Conservation (phyloP, 371 early-diverging fungal genomes). For the Conidiobolus incongruus region DNA sequence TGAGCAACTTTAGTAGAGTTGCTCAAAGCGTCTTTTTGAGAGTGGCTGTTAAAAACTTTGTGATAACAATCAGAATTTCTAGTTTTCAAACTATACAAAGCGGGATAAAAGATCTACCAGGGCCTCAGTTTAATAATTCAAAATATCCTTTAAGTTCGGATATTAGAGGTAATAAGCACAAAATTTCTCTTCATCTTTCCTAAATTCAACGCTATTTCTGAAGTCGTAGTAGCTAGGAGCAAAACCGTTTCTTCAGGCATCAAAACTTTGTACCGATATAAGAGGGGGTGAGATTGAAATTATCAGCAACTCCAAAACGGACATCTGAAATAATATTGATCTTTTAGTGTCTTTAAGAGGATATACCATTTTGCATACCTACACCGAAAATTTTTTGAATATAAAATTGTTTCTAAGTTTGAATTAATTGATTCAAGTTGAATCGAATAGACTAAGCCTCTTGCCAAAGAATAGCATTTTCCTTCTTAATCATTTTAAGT, state of each 20-base stretch:
- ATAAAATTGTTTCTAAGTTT: background rate
- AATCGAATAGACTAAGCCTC: too few species aligned
- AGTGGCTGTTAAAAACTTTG: background rate
- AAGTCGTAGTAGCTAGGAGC: background rate
- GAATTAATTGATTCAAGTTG: too few species aligned
- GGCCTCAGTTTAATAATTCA: background rate
- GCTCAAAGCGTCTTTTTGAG: background rate
- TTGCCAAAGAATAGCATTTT: too few species aligned
- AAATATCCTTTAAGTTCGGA: background rate
- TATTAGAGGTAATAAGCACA: background rate
- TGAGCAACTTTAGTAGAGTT: constrained; percentile 1
- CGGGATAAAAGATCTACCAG: constrained; percentile 1
- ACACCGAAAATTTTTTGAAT: background rate
- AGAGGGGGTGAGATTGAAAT: background rate
- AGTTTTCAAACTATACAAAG: background rate
- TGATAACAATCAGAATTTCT: background rate
- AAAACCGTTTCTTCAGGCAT: background rate
- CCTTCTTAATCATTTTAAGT: too few species aligned
- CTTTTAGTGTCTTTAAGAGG: background rate
- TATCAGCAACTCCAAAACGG: background rate
- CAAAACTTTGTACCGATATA: background rate
- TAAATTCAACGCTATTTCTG: background rate
- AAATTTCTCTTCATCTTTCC: background rate
- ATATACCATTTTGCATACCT: constrained; percentile 1
- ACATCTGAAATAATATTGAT: background rate